These are phyloP conservation scores for Marvania coccoides DNA, from an alignment of 139 green algal species.

Conservation along the genomic window DNA sequence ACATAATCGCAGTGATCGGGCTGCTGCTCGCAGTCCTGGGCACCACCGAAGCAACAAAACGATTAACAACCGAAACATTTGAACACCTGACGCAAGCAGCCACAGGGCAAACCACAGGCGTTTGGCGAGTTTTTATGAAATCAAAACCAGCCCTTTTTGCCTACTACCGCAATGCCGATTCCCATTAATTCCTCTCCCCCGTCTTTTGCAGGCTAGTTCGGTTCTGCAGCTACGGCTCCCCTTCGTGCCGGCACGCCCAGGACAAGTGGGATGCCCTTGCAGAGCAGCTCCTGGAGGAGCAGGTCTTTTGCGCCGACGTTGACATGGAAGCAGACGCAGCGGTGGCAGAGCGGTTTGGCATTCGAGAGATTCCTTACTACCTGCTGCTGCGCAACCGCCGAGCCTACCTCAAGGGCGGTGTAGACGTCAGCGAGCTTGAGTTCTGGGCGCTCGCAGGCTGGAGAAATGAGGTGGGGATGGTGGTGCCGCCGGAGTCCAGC, in stretches of 20 bases:
- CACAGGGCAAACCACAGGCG: constrained; percentile 27
- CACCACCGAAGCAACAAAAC: neutral
- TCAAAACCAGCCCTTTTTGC: neutral
- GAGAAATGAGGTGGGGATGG: neutral
- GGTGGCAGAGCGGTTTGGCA: neutral
- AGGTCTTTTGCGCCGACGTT: constrained; percentile 17
- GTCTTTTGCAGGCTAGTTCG: neutral
- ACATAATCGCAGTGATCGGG: no score
- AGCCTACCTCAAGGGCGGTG: neutral
- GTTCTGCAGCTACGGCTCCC: neutral
- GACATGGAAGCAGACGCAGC: constrained; percentile 20
- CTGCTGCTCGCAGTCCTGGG: no score
- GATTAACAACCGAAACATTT: constrained; percentile 19
- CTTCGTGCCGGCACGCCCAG: neutral
- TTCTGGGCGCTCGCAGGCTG: neutral
- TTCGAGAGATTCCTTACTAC: neutral
- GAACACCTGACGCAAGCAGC: constrained; percentile 28
- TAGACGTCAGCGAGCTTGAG: neutral
- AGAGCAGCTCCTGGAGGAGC: neutral
- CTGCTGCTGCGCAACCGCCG: neutral
- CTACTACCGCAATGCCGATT: neutral
- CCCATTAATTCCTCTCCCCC: neutral
- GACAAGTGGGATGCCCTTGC: neutral
- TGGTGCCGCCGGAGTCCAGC: neutral
- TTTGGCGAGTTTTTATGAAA: constrained; percentile 19